A percentile compares a stretch with the other conserved stretches of the same genome.
Evolutionary conservation across 495 filamentous ascomycete genomes (phyloP).

Genomic region (Lepraria neglecta): DNA sequence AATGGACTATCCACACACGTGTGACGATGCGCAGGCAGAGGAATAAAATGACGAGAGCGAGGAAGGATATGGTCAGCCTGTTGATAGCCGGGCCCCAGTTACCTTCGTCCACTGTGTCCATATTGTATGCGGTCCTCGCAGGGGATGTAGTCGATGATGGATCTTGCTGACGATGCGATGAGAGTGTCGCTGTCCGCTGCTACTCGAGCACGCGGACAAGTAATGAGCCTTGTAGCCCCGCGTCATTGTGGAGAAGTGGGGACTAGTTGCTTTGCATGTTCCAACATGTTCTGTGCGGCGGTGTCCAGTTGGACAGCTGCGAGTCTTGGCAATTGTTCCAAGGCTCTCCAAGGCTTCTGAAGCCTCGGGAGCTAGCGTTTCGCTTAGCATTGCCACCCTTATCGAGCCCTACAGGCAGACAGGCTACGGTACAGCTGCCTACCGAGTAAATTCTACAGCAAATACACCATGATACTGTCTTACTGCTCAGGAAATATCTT

Average conservation of each 20-base stretch:
- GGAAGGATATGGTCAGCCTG: conserved; percentile 21
- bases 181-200: background rate
- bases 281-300: background rate
- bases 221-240: no score
- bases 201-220: no score
- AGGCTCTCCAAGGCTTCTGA: background rate
- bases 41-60: conserved; percentile 22
- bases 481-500: background rate
- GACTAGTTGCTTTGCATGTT: background rate
- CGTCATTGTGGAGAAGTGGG: no score
- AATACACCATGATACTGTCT: background rate
- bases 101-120: conserved; percentile 12
- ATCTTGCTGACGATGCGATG: background rate
- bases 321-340: background rate
- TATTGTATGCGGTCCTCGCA: background rate
- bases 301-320: background rate
- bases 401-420: background rate
- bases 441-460: background rate
- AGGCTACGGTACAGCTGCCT: background rate
- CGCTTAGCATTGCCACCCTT: background rate
- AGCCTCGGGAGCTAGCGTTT: background rate
- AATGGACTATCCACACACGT: conserved; percentile 25
- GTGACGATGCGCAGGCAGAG: conserved; percentile 24
- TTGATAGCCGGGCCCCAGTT: conserved; percentile 25
- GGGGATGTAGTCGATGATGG: background rate